Base-by-base conservation (phyloP, 495 filamentous ascomycete species). In the Podospora appendiculata region DNA sequence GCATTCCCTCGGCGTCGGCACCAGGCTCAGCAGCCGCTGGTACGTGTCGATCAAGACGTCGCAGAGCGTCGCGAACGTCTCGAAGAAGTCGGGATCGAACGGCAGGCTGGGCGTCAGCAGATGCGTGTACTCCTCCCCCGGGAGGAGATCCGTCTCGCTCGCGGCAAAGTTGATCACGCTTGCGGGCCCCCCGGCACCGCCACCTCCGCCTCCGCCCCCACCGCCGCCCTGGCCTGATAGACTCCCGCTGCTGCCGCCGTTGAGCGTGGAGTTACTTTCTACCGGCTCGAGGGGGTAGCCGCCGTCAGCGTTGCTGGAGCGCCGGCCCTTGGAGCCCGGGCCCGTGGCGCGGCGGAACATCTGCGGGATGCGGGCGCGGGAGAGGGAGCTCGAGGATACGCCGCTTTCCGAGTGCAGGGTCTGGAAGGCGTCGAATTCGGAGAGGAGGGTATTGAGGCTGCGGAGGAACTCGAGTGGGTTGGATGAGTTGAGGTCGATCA, bases 31-130 rank as follows among this genome's bases (percentile, higher is more conserved):
- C 17, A 97, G 80, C 34, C 84, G 78, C 45, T 83, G 82, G 68
- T 99, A 99, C 59, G 83, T 88, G 59, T 97, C 93, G 56, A 96
- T 94, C 52, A 99, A 70, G 3, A 94, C 88, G 66, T 99, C 94
- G 70, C 93, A 97, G 19, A 99, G 74, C 8, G 93, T 96, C n/a
- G 90, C 86, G 68, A 97, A 97, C 0, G 89, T 94, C 70, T 95
- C 89, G 66, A 90, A 94, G 62, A 95, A 99, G 68, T 99, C 93
- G 9, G 92, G 92, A 46, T 97, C 93, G 61, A 99, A 99, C 0
- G 93, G 93, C 47, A 97, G 72, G n/a, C 84, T 85, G 0, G 94
- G 94, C 5, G 90, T 97, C 1, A 93, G 73, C 6, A 99, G 81
- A 66, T 91, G 84, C 0, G 82, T 82, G 57, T 96, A 99, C 60